These are phyloP conservation scores for Breynia disticha DNA, from an alignment of 441 rosid species.

Conservation along the genomic window DNA sequence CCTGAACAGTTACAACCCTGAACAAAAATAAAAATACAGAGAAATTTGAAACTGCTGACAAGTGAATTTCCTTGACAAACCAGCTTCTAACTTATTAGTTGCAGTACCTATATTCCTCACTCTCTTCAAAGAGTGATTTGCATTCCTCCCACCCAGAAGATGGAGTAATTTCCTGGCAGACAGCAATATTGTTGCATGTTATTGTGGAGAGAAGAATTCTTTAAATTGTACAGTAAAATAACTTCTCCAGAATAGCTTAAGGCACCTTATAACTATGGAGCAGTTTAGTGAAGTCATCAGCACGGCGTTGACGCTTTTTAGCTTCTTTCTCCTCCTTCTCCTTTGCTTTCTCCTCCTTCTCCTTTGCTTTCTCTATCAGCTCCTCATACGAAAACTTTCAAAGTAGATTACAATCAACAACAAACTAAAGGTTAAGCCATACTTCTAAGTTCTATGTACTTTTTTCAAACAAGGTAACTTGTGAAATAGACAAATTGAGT, in stretches of 20 bases:
- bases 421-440: not conserved
- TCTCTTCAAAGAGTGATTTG: slow-evolving; percentile 65
- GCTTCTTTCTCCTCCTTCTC: slow-evolving; percentile 98
- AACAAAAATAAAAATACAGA: not conserved
- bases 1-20: slow-evolving; percentile 5
- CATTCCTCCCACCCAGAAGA: slow-evolving; percentile 82
- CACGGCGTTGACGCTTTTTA: slow-evolving; percentile 75
- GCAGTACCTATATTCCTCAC: slow-evolving; percentile 65
- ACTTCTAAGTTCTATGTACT: too few relatives aligned
- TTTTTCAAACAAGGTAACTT: too few relatives aligned
- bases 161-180: slow-evolving; percentile 60
- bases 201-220: too few relatives aligned
- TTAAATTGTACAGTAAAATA: too few relatives aligned
- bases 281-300: slow-evolving; percentile 69
- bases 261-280: slow-evolving; percentile 62
- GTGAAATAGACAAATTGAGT: too few relatives aligned
- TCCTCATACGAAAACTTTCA: slow-evolving; percentile 81
- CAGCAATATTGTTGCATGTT: slow-evolving; percentile 3
- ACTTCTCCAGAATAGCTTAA: not conserved
- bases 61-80: not conserved
- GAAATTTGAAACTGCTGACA: not conserved
- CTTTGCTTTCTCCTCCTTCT: slow-evolving; percentile 69
- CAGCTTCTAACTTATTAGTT: not conserved
- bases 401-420: slow-evolving; percentile 4
- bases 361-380: slow-evolving; percentile 69